Conservation (phyloP, 768 basidiomycete genomes). For the Lactarius hengduanensis region DNA sequence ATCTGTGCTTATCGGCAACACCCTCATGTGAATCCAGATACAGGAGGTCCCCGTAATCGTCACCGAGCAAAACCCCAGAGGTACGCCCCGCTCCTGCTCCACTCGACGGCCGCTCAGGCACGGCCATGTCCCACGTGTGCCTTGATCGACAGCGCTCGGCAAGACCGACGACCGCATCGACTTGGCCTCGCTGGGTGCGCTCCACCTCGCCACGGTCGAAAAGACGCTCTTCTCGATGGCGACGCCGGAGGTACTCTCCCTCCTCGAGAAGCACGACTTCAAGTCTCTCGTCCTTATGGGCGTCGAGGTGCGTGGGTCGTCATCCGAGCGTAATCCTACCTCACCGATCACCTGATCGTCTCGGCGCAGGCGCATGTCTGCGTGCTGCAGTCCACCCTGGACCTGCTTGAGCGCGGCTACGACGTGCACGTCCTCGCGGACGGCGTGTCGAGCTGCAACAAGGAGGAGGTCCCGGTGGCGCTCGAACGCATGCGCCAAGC, state of each 20-base stretch:
- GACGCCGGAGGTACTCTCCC: slow-evolving; percentile 57
- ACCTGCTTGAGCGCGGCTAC: slow-evolving; percentile 51
- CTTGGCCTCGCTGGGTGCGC: slow-evolving; percentile 45
- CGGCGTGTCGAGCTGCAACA: slow-evolving; percentile 79
- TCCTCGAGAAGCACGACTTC: slow-evolving; percentile 49
- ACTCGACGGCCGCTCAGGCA: slow-evolving; percentile 61
- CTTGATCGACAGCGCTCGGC: slow-evolving; percentile 45
- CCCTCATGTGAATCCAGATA: slow-evolving; percentile 40
- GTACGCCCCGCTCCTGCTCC: slow-evolving; percentile 39
- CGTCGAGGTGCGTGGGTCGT: slow-evolving; percentile 63
- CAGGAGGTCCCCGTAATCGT: slow-evolving; percentile 69
- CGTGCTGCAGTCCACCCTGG: slow-evolving; percentile 78
- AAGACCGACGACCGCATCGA: slow-evolving; percentile 19
- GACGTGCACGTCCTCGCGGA: slow-evolving; percentile 76
- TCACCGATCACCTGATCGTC: neutral
- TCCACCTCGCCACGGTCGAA: slow-evolving; percentile 61
- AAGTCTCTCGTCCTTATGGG: slow-evolving; percentile 76
- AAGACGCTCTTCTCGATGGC: slow-evolving; percentile 90
- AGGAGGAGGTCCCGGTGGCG: slow-evolving; percentile 75
- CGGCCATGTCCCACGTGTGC: slow-evolving; percentile 47
- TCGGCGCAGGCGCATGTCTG: slow-evolving; percentile 78
- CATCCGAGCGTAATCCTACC: neutral
- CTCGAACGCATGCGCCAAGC: slow-evolving; percentile 63
- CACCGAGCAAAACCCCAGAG: slow-evolving; percentile 83
- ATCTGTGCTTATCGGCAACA: neutral